Evolutionary conservation across 2,329 filamentous ascomycete species (phyloP), one percentile per base, ranked within the genome.

Genomic region (Fusarium albidum): DNA sequence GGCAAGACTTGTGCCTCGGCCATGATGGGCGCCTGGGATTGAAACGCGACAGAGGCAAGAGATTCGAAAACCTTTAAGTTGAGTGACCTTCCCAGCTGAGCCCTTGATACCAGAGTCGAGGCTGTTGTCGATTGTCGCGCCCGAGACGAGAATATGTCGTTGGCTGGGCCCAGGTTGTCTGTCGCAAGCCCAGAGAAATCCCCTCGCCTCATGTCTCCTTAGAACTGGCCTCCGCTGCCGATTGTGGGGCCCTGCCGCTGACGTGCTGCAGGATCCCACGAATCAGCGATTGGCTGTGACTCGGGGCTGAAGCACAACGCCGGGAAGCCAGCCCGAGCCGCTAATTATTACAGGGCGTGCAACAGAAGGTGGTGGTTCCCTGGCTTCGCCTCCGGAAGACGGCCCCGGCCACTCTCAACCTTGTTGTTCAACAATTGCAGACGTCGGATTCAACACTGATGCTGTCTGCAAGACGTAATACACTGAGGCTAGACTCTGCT

Each of bases 1-100:
- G 52, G 65, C 37, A 57, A 41, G 54, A 63, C 68, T 48, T 57
- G 58, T 60, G 59, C 44, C 46, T 69, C 65, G 33, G 68, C 60
- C 68, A 71, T 71, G 51, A 45, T 45, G 55, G 45, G 49, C 45
- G 52, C 43, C 47, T 42, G 42, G 46, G 39, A 42, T 51, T 48
- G 35, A 55, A 37, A 12, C 28, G 40, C 21, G 31, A 31, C 4
- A 33, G 7, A 37, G 38, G 26, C 34, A 28, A 25, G n/a, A 55
- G 27, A 50, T 26, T 32, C 27, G 37, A 26, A 45, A 21, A 25
- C 45, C 42, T 47, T 38, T 39, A 29, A 29, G 38, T 29, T 29
- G 33, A 15, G 21, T 50, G 45, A 34, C 39, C 41, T 37, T 49
- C 21, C 44, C 25, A 26, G 37, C 40, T 41, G 46, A 42, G 44